Evolutionary conservation across 768 basidiomycete genomes (phyloP), one percentile per base, ranked within the genome.

Genomic region (Macrolepiota dolichaula): DNA sequence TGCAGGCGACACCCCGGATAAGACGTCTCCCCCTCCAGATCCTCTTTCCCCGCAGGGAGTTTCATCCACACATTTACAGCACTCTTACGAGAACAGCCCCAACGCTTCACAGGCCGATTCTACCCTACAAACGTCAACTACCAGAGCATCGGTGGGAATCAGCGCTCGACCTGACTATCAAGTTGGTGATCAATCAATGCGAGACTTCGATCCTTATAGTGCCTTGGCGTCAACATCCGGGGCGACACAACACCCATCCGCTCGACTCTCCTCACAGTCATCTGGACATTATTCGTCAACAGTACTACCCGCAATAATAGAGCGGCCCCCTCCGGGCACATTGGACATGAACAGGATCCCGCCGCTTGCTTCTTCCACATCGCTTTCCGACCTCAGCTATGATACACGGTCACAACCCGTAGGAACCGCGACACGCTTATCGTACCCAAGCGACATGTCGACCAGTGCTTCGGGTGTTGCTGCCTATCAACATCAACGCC

Each of bases 1-100:
- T 46, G 67, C 68, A 13, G 72, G 71, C n/a, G 27, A 37, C 15
- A 56, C 55, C 4, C 5, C 24, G 3, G 22, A 51, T 2, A 35
- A 25, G 4, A 25, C 17, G 2, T 10, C 25, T 2, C 10, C 38
- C 22, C 50, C 12, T 24, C 10, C 38, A 2, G 49, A 36, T 15
- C 57, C 57, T 42, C 29, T 59, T n/a, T 22, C 50, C 29, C 29
- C 29, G 29, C 29, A 32, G 35, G n/a, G 13, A 42, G 10, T 24
- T 9, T 47, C 24, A 11, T 7, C 22, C 15, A 27, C 17, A 25
- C 27, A 49, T 27, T 22, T 32, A 22, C 32, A 50, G 27, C 56
- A 51, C 3, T 50, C 36, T 51, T 40, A 51, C 15, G 19, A 24
- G n/a, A 6, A 22, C 36, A 37, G 32, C 22, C 29, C 32, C 0